phyloP scores from a whole-genome alignment of 225 moss, liverwort and hornwort genomes.

The Thuidium tamariscinum region DNA sequence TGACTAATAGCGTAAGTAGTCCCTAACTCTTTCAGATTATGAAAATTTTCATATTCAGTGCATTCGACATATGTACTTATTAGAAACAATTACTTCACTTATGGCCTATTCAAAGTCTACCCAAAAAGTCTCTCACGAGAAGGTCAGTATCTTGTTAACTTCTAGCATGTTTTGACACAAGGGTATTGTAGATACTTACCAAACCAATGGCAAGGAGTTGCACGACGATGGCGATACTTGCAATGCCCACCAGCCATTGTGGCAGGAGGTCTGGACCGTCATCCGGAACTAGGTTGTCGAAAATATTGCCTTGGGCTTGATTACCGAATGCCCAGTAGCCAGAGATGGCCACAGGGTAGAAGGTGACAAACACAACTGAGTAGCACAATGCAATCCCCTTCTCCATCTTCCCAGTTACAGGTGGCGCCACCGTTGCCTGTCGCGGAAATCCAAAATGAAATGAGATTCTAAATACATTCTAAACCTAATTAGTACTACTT shows the following conservation, averaged over 20 bases:
- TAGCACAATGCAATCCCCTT: conserved; percentile 53
- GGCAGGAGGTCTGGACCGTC: conserved; percentile 25
- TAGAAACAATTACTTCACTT: not conserved
- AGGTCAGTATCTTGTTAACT: not conserved
- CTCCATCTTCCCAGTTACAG: conserved; percentile 47
- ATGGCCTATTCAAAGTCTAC: not conserved
- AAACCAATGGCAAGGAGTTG: conserved; percentile 50
- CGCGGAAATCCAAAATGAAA: not conserved
- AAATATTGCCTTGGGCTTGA: conserved; percentile 27
- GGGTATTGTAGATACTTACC: not conserved
- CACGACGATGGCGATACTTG: conserved; percentile 31
- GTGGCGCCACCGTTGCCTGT: conserved; percentile 51
- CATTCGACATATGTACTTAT: not conserved
- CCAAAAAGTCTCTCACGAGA: not conserved
- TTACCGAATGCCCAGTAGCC: conserved; percentile 62
- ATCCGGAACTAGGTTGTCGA: conserved; percentile 34
- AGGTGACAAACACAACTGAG: conserved; percentile 32
- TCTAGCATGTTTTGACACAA: not conserved
- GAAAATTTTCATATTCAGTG: not conserved
- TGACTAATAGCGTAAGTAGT: not conserved
- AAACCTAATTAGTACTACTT: not conserved
- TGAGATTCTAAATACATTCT: not conserved
- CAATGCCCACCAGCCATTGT: conserved; percentile 34
- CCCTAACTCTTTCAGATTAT: not conserved
- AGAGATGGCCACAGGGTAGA: conserved; percentile 46